A percentile compares a stretch with the other conserved stretches of the same genome.
Evolutionary conservation across 768 basidiomycete species (phyloP).

Genomic region (Psilocybe azurescens): DNA sequence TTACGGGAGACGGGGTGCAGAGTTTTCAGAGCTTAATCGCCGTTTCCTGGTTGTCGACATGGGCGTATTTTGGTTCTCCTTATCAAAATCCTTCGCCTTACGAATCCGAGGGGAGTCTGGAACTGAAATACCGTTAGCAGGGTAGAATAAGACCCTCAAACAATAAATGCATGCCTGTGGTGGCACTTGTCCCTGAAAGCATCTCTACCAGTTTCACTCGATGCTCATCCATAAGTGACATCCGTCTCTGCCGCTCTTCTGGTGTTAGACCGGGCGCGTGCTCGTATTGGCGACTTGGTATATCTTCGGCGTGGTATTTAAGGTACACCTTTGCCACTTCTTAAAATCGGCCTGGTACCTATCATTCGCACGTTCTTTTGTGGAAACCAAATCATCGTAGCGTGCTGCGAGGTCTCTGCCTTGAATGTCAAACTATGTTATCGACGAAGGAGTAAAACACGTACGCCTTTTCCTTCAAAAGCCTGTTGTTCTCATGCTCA

Average conservation of each 20-base stretch:
- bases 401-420: conserved; percentile 37
- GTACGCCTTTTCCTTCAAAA: conserved; percentile 20
- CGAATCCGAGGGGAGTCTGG: neutral
- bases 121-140: neutral
- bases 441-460: neutral
- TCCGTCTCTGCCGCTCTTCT: conserved; percentile 19
- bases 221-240: neutral
- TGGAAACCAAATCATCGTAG: conserved; percentile 50
- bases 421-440: neutral
- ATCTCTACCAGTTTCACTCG: neutral
- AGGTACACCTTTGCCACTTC: conserved; percentile 53
- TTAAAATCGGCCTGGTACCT: conserved; percentile 58
- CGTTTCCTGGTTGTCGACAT: conserved; percentile 15
- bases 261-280: conserved; percentile 28
- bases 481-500: conserved; percentile 28
- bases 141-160: neutral
- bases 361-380: conserved; percentile 48
- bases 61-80: conserved; percentile 30
- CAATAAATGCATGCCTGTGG: neutral
- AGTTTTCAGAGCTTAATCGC: conserved; percentile 6
- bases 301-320: conserved; percentile 45
- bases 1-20: neutral
- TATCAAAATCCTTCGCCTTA: conserved; percentile 19
- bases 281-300: conserved; percentile 6
- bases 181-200: neutral